Conservation (phyloP, 495 filamentous ascomycete species). For the Immersiella caudata region DNA sequence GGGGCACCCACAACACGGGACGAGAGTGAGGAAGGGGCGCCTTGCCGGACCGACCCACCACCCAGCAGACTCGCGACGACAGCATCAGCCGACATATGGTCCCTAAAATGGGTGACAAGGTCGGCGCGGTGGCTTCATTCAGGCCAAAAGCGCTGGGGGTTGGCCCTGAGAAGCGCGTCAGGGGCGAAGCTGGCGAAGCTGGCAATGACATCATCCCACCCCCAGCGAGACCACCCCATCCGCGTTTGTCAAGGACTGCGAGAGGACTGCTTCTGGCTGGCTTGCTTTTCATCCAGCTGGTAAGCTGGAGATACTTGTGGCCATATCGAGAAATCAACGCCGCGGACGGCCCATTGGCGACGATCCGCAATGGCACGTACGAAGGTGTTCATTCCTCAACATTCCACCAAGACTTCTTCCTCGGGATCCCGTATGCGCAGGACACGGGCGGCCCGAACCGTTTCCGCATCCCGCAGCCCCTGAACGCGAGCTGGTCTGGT, state of each 20-base stretch:
- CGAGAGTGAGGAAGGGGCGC: neutral
- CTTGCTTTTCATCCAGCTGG: neutral
- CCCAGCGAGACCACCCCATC: neutral
- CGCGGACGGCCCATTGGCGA: neutral
- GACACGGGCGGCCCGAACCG: constrained; percentile 60
- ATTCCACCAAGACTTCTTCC: constrained; percentile 55
- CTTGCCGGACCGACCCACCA: too few relatives aligned
- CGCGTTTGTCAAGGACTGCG: neutral
- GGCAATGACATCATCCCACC: neutral
- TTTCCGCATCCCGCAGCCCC: constrained; percentile 59
- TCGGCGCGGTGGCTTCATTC: neutral
- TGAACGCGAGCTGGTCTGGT: constrained; percentile 51
- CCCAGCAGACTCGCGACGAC: neutral
- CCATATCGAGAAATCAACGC: too few relatives aligned
- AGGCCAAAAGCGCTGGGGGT: neutral
- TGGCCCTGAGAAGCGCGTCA: neutral
- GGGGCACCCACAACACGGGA: neutral
- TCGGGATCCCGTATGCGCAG: constrained; percentile 68
- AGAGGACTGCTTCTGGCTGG: neutral
- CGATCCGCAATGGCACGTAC: constrained; percentile 39
- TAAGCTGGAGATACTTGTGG: neutral
- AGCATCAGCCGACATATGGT: neutral
- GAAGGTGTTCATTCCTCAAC: constrained; percentile 36
- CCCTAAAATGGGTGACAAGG: neutral
- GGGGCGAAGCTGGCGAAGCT: neutral